Base-by-base conservation (phyloP, 495 filamentous ascomycete species). In the Tuber borchii region DNA sequence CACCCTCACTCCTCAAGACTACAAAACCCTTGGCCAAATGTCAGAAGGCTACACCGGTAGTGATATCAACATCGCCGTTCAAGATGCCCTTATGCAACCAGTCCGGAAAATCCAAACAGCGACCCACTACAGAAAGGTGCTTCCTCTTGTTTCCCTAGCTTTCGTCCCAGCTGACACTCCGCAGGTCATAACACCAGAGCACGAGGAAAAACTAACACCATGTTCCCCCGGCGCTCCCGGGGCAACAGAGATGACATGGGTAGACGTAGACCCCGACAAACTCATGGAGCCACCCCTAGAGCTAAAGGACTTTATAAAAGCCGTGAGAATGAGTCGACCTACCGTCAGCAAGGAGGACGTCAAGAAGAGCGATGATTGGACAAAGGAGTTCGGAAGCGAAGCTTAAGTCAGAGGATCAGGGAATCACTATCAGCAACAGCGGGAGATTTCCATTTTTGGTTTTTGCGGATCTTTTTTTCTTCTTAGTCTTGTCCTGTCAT, bases 21-120 rank as follows among this genome's bases (percentile, higher is more conserved):
- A 89, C 82, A 89, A 89, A 77, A 89, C 88, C 74, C 86, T 98
- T 77, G 95, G 90, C 2, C 87, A 92, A 77, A 85, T 94, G 82
- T 92, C 92, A 48, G 95, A 97, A 76, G 94, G 94, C 14, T 99
- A 97, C 82, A 97, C 94, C 0, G 95, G 95, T 17, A 94, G 91
- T 74, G 95, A 99, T 89, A 97, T 99, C 83, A 91, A 88, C 82
- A 98, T 98, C 82, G 94, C 92, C 8, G 95, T 98, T 39, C 95
- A 99, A 83, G 94, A 97, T 85, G 95, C 95, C 17, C 86, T 98
- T 31, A 99, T 99, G 95, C 93, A 98, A 82, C 96, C 95, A 1
- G 93, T 99, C 74, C 87, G 95, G 73, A 96, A 97, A 86, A 98
- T 99, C 78, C 95, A 98, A 85, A 97, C 93, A 70, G 95, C 95